Conservation (phyloP, 768 basidiomycete genomes). For the Suillus plorans region DNA sequence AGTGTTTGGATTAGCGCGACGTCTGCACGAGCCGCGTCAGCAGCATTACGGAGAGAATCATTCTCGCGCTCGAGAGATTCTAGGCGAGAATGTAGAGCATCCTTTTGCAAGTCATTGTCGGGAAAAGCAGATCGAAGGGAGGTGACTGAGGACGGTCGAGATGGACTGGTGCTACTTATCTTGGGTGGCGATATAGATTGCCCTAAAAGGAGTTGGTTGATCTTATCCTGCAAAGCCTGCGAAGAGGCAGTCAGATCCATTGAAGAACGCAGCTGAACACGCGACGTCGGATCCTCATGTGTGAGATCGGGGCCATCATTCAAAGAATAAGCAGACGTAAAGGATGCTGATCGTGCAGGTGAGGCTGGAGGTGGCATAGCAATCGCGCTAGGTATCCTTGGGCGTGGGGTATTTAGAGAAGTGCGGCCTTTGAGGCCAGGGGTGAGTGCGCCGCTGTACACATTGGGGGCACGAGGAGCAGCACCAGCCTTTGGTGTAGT, state of each 20-base stretch:
- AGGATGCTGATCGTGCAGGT: constrained; percentile 39
- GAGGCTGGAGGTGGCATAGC: constrained; percentile 83
- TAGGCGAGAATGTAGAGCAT: constrained; percentile 37
- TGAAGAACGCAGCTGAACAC: constrained; percentile 19
- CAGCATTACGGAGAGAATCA: constrained; percentile 47
- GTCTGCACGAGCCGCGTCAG: constrained; percentile 24
- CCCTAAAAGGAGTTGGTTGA: constrained; percentile 41
- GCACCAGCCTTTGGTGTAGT: constrained; percentile 62
- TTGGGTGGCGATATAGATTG: constrained; percentile 15
- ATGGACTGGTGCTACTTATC: constrained; percentile 13
- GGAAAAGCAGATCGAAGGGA: constrained; percentile 44
- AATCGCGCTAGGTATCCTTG: constrained; percentile 67
- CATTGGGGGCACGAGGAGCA: constrained; percentile 27
- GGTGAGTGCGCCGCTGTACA: constrained; percentile 14
- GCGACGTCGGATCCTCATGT: constrained; percentile 15
- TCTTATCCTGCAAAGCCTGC: constrained; percentile 48
- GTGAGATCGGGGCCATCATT: constrained; percentile 27
- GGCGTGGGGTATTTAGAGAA: constrained; percentile 53
- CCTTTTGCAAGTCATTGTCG: constrained; percentile 10
- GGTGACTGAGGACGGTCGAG: constrained; percentile 18
- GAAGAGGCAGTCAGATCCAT: constrained; percentile 39
- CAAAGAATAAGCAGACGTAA: constrained; percentile 38
- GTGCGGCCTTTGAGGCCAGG: constrained; percentile 31
- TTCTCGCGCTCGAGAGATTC: constrained; percentile 73
- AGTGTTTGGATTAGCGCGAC: constrained; percentile 27